Base-by-base conservation (phyloP, 352 stramenopile species). In the Globisporangium apiculatum region DNA sequence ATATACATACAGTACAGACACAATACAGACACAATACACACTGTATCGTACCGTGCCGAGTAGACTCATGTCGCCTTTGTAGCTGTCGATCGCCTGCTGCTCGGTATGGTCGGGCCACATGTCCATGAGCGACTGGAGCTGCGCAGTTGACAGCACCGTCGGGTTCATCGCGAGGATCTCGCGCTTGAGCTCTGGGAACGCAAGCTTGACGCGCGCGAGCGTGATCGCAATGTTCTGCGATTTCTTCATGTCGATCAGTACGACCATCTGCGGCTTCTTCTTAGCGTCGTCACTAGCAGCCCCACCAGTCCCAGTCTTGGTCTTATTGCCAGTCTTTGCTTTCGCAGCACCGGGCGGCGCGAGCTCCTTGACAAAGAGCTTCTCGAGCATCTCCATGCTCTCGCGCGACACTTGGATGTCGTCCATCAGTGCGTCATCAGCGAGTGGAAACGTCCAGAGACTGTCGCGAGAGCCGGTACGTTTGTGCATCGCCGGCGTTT, bases 221-320 rank as follows among this genome's bases (percentile, higher is more conserved):
- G 82, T 91, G 52, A 94, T 94, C 9, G 82, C 75, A 54, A 94
- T 91, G 64, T 94, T 94, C 63, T 94, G 84, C 17, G 82, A 86
- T 54, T 92, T 94, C 53, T 94, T 94, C 78, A 91, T 89, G 58
- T 94, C 84, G 46, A 94, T 86, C 41, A 94, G 71, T 35, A 79
- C 73, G 35, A 93, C 71, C 60, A 89, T 75, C 35, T 82, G 73
- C 57, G 86, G 86, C 66, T 88, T 87, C 53, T 86, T 78, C 38
- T 56, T 56, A 5, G 51, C 37, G 48, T 65, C 71, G 12, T 72
- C 61, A 31, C 45, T 56, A 5, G 51, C 37, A 46, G 63, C 69
- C 10, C 71, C 61, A 31, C 45, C 61, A n/a, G 68, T 59, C 17
- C 60, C 60, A 5, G 56, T 49, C 15, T 53, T 53, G 24, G 24